Conservation (phyloP, 2,329 filamentous ascomycete species). For the Sarocladiaceae sp. region DNA sequence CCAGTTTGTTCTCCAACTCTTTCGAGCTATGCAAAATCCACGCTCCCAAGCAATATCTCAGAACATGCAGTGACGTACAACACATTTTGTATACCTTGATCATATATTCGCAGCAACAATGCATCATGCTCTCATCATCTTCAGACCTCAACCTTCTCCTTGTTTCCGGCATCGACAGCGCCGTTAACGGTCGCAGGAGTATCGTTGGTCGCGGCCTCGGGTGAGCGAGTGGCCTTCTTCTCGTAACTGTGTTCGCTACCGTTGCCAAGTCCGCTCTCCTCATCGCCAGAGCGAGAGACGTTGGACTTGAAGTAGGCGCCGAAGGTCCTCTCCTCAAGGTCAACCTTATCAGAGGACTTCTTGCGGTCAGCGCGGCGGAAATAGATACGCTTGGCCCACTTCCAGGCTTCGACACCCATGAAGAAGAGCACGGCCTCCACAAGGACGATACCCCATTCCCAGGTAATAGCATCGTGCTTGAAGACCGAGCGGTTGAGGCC, state of each 20-base stretch:
- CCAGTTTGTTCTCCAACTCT: not conserved
- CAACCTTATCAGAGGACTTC: conserved; percentile 30
- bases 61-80: not conserved
- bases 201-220: not conserved
- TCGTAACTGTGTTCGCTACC: conserved; percentile 4
- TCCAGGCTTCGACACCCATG: conserved; percentile 54
- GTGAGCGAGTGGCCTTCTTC: not conserved
- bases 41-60: not conserved
- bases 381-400: conserved; percentile 50
- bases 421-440: conserved; percentile 52
- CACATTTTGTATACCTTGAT: not conserved
- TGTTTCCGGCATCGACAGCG: not conserved
- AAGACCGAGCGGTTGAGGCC: conserved; percentile 56
- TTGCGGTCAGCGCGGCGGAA: conserved; percentile 25
- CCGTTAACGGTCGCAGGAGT: not conserved
- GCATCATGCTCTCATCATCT: not conserved
- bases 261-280: conserved; percentile 8
- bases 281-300: conserved; percentile 2
- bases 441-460: conserved; percentile 62
- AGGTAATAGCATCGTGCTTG: conserved; percentile 55
- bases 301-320: conserved; percentile 27
- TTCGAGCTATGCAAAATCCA: not conserved
- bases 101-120: not conserved
- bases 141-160: conserved; percentile 1
- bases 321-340: conserved; percentile 36